Conservation (phyloP, 2,329 filamentous ascomycete species). For the Paracamarosporium sp. region DNA sequence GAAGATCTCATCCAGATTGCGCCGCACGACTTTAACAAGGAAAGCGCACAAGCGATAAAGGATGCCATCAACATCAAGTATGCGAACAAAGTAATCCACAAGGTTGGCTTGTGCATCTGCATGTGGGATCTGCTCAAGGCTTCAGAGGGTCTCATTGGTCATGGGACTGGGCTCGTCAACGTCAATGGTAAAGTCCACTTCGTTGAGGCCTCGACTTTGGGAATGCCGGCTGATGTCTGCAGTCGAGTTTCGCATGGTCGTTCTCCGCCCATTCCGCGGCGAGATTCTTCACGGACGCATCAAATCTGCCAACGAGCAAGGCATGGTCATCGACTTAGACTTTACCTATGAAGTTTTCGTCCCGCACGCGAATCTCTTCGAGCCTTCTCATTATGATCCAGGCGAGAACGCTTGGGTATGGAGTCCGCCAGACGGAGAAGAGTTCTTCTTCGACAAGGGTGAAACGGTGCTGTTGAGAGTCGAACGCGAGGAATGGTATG, state of each 20-base stretch:
- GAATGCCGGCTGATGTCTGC: slow-evolving; percentile 6
- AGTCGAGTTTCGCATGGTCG: slow-evolving; percentile 93
- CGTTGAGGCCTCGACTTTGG: neutral
- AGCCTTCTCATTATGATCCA: slow-evolving; percentile 69
- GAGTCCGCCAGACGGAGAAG: slow-evolving; percentile 73
- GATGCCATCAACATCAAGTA: slow-evolving; percentile 98
- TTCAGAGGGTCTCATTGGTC: slow-evolving; percentile 91
- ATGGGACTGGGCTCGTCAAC: slow-evolving; percentile 90
- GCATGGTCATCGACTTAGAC: slow-evolving; percentile 81
- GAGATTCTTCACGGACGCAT: slow-evolving; percentile 90
- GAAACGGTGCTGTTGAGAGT: slow-evolving; percentile 89
- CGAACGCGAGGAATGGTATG: slow-evolving; percentile 87
- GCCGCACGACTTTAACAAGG: slow-evolving; percentile 85
- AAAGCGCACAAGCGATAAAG: slow-evolving; percentile 83
- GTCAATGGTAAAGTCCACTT: slow-evolving; percentile 73
- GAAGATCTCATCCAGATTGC: slow-evolving; percentile 93
- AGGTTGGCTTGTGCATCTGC: slow-evolving; percentile 90
- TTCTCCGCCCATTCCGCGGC: slow-evolving; percentile 95
- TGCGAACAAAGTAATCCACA: slow-evolving; percentile 95
- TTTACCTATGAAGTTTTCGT: slow-evolving; percentile 96
- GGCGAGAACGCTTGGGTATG: slow-evolving; percentile 85
- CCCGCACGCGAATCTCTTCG: slow-evolving; percentile 52
- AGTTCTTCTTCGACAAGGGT: slow-evolving; percentile 86
- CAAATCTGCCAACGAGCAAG: slow-evolving; percentile 72
- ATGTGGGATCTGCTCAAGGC: slow-evolving; percentile 89